Conservation (phyloP, 2,329 filamentous ascomycete genomes). For the Colletotrichum plurivorum region DNA sequence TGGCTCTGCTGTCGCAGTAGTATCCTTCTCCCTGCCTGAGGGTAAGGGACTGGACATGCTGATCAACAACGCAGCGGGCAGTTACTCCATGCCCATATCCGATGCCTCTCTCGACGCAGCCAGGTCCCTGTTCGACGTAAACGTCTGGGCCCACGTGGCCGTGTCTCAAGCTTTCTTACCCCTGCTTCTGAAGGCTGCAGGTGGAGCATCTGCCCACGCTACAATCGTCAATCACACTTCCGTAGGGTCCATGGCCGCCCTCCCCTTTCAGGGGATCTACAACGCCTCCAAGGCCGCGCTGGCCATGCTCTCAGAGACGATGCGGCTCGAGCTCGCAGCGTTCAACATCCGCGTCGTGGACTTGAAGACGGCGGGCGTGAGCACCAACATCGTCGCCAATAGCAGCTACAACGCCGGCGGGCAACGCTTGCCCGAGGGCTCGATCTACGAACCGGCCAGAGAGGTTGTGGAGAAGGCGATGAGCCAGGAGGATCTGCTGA, state of each 20-base stretch:
- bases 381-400: constrained; percentile 40
- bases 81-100: constrained; percentile 47
- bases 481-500: constrained; percentile 41
- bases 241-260: constrained; percentile 27
- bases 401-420: constrained; percentile 27
- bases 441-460: constrained; percentile 43
- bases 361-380: constrained; percentile 40
- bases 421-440: constrained; percentile 43
- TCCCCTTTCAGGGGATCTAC: constrained; percentile 41
- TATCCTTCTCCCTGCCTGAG: constrained; percentile 4
- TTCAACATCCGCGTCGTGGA: constrained; percentile 46
- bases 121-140: constrained; percentile 47
- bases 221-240: constrained; percentile 41
- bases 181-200: constrained; percentile 8
- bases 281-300: constrained; percentile 46
- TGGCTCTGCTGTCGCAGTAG: constrained; percentile 33
- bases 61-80: constrained; percentile 50
- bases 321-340: constrained; percentile 47
- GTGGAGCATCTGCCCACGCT: not conserved
- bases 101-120: constrained; percentile 47
- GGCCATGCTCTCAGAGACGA: constrained; percentile 43
- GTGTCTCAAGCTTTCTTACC: constrained; percentile 47
- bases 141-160: constrained; percentile 48
- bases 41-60: constrained; percentile 45
- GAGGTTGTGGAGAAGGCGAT: constrained; percentile 44